These are phyloP conservation scores for Citrullus amarus DNA, from an alignment of 306 rosid species.

Conservation along the genomic window DNA sequence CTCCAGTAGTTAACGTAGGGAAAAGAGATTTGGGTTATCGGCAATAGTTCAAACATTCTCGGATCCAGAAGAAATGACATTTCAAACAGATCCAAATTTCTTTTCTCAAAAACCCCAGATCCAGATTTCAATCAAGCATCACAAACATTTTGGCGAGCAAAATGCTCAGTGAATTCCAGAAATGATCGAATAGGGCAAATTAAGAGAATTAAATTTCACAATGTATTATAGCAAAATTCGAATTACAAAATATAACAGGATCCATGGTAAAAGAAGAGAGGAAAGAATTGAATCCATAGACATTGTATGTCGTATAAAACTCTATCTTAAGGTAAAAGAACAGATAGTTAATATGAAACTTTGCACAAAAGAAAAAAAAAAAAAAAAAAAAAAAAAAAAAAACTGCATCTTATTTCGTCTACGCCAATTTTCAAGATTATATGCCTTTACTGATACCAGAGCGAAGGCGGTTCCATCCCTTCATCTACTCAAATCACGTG, in stretches of 20 bases:
- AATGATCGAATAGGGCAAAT: background rate
- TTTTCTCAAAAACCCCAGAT: background rate
- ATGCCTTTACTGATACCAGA: background rate
- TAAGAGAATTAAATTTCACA: background rate
- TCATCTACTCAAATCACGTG: conserved; percentile 15
- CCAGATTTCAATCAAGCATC: background rate
- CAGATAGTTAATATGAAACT: background rate
- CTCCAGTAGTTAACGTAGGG: background rate
- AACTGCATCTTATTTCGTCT: conserved; percentile 3
- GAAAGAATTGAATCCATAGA: background rate
- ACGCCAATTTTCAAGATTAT: conserved; percentile 1
- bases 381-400: background rate
- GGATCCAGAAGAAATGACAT: background rate
- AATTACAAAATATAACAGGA: background rate
- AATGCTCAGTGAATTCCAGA: background rate
- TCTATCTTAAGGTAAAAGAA: background rate
- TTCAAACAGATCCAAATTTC: background rate
- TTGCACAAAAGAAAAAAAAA: background rate
- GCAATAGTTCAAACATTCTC: background rate
- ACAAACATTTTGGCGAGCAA: background rate
- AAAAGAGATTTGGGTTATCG: background rate
- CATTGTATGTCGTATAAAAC: background rate
- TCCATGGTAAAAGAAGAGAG: background rate
- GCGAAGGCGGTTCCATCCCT: background rate
- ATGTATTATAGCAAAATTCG: background rate